Evolutionary conservation across 306 rosid species (phyloP).

Genomic region (barrel medic (Medicago truncatula)): DNA sequence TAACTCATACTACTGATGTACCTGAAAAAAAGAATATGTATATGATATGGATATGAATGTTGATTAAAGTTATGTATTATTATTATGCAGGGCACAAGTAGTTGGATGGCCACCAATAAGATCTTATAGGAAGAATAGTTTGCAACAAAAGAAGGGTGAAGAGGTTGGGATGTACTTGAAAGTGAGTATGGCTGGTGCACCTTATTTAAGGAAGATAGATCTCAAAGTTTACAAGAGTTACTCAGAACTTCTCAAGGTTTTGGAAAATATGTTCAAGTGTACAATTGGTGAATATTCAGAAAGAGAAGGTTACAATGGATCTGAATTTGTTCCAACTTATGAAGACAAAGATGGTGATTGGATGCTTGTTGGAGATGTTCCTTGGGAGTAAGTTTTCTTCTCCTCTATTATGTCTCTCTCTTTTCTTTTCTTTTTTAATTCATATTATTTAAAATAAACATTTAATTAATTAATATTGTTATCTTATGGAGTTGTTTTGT

Average conservation of each 20-base stretch:
- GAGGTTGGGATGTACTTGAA: constrained; percentile 63
- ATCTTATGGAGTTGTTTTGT: constrained; percentile 21
- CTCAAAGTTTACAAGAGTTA: constrained; percentile 73
- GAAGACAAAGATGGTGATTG: constrained; percentile 95
- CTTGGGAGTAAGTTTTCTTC: constrained; percentile 70
- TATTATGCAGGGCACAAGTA: constrained; percentile 64
- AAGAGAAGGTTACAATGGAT: constrained; percentile 72
- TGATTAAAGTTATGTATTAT: constrained; percentile 7
- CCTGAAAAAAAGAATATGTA: no score
- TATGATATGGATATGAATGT: background rate
- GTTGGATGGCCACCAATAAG: constrained; percentile 97
- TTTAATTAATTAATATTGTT: background rate
- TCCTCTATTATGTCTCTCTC: background rate
- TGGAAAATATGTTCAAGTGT: constrained; percentile 75
- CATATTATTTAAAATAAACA: background rate
- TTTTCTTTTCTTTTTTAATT: background rate
- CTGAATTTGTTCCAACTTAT: constrained; percentile 77
- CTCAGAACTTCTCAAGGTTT: constrained; percentile 64
- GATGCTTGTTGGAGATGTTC: constrained; percentile 97
- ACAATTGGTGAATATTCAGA: constrained; percentile 77
- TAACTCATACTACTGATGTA: background rate
- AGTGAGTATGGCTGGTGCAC: constrained; percentile 91
- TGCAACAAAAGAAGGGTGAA: constrained; percentile 56
- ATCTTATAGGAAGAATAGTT: constrained; percentile 65
- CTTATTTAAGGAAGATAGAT: constrained; percentile 88